phyloP scores from a whole-genome alignment of 495 filamentous ascomycete genomes.

The Daldinia bambusicola region DNA sequence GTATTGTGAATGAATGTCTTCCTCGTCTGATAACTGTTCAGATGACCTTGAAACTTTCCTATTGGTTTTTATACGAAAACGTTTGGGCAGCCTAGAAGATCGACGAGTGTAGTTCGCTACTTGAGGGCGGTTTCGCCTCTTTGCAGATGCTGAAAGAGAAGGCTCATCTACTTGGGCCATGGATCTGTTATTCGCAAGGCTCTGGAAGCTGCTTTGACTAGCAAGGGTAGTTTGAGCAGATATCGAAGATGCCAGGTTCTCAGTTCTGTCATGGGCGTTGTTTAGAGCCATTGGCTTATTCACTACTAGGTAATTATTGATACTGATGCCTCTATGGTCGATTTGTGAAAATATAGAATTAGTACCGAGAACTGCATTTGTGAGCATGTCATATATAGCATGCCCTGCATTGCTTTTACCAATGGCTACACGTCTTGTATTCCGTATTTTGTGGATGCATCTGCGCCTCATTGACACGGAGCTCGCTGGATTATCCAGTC shows the following conservation, averaged over 20 bases:
- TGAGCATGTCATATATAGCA: not conserved
- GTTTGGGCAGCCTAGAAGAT: not conserved
- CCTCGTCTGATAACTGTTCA: not conserved
- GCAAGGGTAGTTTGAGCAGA: slow-evolving; percentile 17
- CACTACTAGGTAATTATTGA: not conserved
- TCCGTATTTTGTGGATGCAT: slow-evolving; percentile 3
- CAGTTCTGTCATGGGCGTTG: not conserved
- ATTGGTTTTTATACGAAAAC: not conserved
- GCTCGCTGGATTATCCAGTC: too few species aligned
- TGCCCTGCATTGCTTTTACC: not conserved
- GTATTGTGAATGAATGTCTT: slow-evolving; percentile 2
- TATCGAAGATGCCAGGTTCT: slow-evolving; percentile 5
- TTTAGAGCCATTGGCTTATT: not conserved
- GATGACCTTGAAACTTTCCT: not conserved
- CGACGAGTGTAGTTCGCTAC: not conserved
- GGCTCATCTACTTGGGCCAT: not conserved
- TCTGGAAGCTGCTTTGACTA: slow-evolving; percentile 11
- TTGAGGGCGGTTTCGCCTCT: not conserved
- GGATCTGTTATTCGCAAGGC: not conserved
- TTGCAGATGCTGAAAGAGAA: not conserved
- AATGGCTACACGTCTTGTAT: not conserved
- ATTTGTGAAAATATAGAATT: not conserved
- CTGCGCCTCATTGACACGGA: slow-evolving; percentile 22
- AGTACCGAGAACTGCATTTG: not conserved
- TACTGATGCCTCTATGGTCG: not conserved